Percentiles rank a stretch among this genome's conserved stretches.
Evolutionary conservation across 768 basidiomycete genomes (phyloP).

Genomic region (Psilocybe subaeruginosa): DNA sequence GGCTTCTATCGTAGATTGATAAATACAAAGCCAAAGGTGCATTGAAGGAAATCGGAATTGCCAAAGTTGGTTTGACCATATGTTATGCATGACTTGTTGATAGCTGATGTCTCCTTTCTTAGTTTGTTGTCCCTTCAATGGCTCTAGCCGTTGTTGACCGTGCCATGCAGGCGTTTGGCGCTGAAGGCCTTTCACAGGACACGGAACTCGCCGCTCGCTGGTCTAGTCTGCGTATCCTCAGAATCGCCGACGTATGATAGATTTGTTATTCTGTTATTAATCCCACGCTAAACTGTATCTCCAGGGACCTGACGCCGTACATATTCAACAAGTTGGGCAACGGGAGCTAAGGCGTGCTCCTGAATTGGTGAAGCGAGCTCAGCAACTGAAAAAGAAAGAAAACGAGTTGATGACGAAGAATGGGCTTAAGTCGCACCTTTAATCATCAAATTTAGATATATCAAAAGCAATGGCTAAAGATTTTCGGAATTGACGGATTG

Average conservation of each 20-base stretch:
- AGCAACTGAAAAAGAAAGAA: conserved; percentile 64
- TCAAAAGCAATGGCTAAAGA: too few species aligned
- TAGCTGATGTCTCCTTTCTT: conserved; percentile 5
- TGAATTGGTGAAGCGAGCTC: conserved; percentile 54
- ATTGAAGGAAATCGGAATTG: conserved; percentile 95
- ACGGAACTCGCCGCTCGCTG: conserved; percentile 77
- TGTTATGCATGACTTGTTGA: not conserved
- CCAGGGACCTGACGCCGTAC: conserved; percentile 86
- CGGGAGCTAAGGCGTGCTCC: conserved; percentile 83
- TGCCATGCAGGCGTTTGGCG: conserved; percentile 95
- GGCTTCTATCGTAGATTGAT: conserved; percentile 66
- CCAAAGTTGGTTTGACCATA: conserved; percentile 66
- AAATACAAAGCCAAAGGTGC: conserved; percentile 91
- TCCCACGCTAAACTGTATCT: conserved; percentile 2
- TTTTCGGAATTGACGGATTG: too few species aligned
- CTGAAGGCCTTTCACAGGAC: conserved; percentile 95
- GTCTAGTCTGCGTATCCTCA: conserved; percentile 83
- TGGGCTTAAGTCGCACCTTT: conserved; percentile 63
- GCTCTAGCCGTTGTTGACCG: conserved; percentile 88
- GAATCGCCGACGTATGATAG: conserved; percentile 76
- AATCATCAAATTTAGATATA: conserved; percentile 6
- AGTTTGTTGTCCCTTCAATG: conserved; percentile 96
- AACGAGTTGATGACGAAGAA: conserved; percentile 58
- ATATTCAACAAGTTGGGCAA: conserved; percentile 94
- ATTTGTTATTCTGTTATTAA: conserved; percentile 6